Base-by-base conservation (phyloP, 306 rosid species). In the Vigna mungo region DNA sequence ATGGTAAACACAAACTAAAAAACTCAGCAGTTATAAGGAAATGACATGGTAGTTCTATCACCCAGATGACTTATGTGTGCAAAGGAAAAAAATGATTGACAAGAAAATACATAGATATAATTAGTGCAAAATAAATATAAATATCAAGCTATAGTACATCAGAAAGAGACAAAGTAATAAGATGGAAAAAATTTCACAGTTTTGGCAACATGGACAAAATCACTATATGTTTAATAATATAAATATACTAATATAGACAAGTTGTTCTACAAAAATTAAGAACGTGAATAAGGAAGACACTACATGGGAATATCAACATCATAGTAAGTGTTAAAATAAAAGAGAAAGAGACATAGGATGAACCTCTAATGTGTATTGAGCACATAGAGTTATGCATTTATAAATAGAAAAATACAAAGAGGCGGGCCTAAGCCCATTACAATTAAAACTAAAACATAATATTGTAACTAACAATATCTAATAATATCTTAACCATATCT, bases 11-110 rank as follows among this genome's bases (percentile, higher is more conserved):
- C 49, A 64, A 51, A 51, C 47, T 43, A 12, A 37, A 71, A 18
- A 25, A 23, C 46, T 60, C 5, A 6, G 64, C 65, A 71, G 41
- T 32, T 48, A 75, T 2, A 75, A 75, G 79, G 49, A 41, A 15
- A 75, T 30, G 61, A 47, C n/a, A 27, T 0, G 20, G 61, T 5
- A 63, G 13, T 72, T 44, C 46, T 30, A 17, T 12, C 36, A 30
- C 39, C 55, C 21, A 60, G 53, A 60, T 27, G 37, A 14, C 46
- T 41, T 73, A 23, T 58, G 48, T 1, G 54, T 20, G 53, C 49
- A 64, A 10, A 37, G 49, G 30, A 17, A 8, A 17, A 64, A 62
- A 0, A 64, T 37, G 15, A 16, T 63, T 36, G 27, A 63, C 25
- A 63, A 63, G 15, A 61, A n/a, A 36, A 61, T 13, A 32, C 12